Evolutionary conservation across 768 basidiomycete species (phyloP), one percentile per base, ranked within the genome.

Genomic region (Tremella yokohamensis): DNA sequence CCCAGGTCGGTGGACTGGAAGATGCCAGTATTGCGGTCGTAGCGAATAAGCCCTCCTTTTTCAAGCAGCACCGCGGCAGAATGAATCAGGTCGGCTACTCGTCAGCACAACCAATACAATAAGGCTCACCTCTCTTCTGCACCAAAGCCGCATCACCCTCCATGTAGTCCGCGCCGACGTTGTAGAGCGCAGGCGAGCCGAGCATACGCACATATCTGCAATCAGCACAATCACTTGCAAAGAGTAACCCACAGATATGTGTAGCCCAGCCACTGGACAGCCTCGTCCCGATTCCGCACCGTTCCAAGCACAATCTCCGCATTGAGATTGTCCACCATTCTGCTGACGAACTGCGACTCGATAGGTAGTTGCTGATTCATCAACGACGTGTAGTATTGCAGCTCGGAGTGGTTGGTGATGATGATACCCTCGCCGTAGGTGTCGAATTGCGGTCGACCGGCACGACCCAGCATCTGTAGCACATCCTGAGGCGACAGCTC

Each of bases 281-380:
- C 96, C 71, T 98, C 94, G 69, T 98, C 92, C 19, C 93, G 82
- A 77, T 96, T 98, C 64, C 96, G 81, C 54, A 98, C 86, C 0
- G 89, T 93, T 4, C 96, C 96, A 16, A 96, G 81, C 0, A 98
- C 94, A 42, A 98, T 88, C 79, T 98, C 96, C 13, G 94, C 96
- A 75, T 98, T 98, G 67, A 98, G 76, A 71, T 96, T 94, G 72
- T 99, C 96, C 24, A 90, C 89, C 63, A 99, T 80, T 75, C 88
- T 91, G 37, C 85, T 80, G 25, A 99, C 89, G 61, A 94, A 90
- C 78, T 98, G 96, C 15, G 84, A 86, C 78, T 99, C 96, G 73
- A 99, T 99, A 0, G 96, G 96, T 13, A 99, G 82, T 74, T 98
- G 96, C 78, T 96, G 92, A 70, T 98, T 98, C 80, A 96, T 79